Percentiles rank a stretch among this genome's conserved stretches.
Evolutionary conservation across 2,329 filamentous ascomycete genomes (phyloP).

Genomic region (Diaporthe sp.): DNA sequence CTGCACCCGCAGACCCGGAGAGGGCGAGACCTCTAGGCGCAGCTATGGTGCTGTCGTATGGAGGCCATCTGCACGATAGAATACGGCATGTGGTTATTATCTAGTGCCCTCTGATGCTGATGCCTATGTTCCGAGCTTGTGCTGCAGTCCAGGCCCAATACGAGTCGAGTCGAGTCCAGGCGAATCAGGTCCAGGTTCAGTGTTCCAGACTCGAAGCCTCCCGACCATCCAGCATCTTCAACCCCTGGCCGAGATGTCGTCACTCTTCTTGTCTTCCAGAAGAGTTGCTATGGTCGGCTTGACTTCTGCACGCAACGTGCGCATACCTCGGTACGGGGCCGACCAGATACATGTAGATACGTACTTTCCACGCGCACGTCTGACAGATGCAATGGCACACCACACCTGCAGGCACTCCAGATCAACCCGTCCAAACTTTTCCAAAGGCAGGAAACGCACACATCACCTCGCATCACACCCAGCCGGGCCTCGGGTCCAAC

Average conservation of each 20-base stretch:
- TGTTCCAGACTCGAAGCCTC: not conserved
- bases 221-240: not conserved
- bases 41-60: not conserved
- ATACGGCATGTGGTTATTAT: conserved; percentile 12
- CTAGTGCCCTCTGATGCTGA: conserved; percentile 12
- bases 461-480: conserved; percentile 21
- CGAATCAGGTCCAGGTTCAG: not conserved
- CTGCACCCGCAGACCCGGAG: not conserved
- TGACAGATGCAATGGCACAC: conserved; percentile 32
- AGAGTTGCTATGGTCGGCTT: not conserved
- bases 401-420: conserved; percentile 16
- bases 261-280: conserved; percentile 1
- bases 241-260: conserved; percentile 18
- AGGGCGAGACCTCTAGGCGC: not conserved
- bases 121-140: not conserved
- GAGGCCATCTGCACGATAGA: not conserved
- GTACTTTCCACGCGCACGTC: not conserved
- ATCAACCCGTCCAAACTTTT: conserved; percentile 14
- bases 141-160: conserved; percentile 13
- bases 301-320: not conserved
- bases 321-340: not conserved
- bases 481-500: conserved; percentile 14
- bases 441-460: not conserved
- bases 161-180: conserved; percentile 6
- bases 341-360: not conserved